Base-by-base conservation (phyloP, 345 rosid species). In the Microthlaspi erraticum region DNA sequence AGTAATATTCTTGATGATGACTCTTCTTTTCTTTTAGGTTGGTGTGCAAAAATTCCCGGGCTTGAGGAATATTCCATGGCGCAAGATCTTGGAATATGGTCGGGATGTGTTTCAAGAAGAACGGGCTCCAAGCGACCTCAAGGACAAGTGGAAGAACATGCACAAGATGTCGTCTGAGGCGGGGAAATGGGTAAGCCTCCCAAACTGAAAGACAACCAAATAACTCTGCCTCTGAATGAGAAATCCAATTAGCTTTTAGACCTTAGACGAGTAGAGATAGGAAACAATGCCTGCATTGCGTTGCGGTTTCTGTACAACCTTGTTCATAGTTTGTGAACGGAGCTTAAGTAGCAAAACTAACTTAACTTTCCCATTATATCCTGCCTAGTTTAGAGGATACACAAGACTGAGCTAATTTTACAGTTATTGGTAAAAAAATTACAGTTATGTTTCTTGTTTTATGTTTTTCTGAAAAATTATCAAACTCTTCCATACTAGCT, bases 81-180 rank as follows among this genome's bases (percentile, higher is more conserved):
- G 83, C 56, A 93, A 82, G 76, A 84, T 93, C 64, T 73, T 90
- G 81, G 84, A 87, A 26, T 82, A 74, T 79, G 97, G 98, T 65
- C 74, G 18, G 13, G 75, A 68, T 66, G 81, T 83, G 66, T 93
- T 90, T 57, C 42, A 87, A 17, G 16, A 39, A 17, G 85, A 75
- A 34, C 86, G 96, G 46, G 74, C 56, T 52, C 89, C 98, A 0
- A 29, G 59, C 32, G 98, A 88, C 61, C 97, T 93, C 34, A 88
- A 86, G 81, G 91, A 88, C 75, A 93, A 90, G 73, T 90, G 93
- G 97, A 88, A 81, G 77, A 79, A 52, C 2, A 45, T 75, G 44
- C 38, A 55, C 59, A 68, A 75, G 68, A 8, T 39, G 32, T 11
- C 57, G 32, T 26, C 8, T 7, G 37, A 42, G 14, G 18, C 18